phyloP scores from a whole-genome alignment of 2,329 filamentous ascomycete genomes.

The Fusarium dlaminii region DNA sequence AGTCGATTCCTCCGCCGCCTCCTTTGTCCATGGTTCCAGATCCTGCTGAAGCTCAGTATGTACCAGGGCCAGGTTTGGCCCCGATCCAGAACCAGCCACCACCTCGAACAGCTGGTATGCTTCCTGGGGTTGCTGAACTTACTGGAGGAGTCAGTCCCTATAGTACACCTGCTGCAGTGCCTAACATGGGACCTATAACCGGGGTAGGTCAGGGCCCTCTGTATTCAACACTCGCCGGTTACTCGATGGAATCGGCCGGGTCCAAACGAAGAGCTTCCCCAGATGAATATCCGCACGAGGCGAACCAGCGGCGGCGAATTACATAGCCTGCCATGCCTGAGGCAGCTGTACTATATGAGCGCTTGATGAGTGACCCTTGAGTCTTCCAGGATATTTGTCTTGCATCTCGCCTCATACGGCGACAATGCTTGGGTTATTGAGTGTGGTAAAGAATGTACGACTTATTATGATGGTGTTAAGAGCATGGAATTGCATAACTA shows the following conservation, averaged over 20 bases:
- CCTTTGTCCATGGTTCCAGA: constrained; percentile 45
- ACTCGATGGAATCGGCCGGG: constrained; percentile 52
- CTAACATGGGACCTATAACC: constrained; percentile 44
- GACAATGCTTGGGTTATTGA: constrained; percentile 8
- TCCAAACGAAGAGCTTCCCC: constrained; percentile 63
- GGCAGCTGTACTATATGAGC: constrained; percentile 11
- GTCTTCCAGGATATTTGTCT: constrained; percentile 15
- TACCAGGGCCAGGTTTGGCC: constrained; percentile 56
- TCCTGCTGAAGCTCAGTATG: constrained; percentile 46
- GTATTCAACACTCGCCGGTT: constrained; percentile 48
- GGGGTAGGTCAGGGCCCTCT: constrained; percentile 50
- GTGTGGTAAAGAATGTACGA: constrained; percentile 13
- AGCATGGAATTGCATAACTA: constrained; percentile 7
- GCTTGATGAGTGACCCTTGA: constrained; percentile 24
- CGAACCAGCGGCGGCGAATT: constrained; percentile 54
- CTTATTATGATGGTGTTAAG: constrained; percentile 11
- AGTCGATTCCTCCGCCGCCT: constrained; percentile 49
- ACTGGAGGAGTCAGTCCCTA: constrained; percentile 72
- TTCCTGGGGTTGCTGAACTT: constrained; percentile 71
- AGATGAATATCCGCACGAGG: constrained; percentile 56
- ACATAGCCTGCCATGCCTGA: constrained; percentile 28
- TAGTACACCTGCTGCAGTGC: constrained; percentile 57
- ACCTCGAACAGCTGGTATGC: constrained; percentile 54
- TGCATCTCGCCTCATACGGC: constrained; percentile 8
- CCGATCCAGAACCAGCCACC: constrained; percentile 61